A percentile compares a stretch with the other conserved stretches of the same genome.
Conservation (phyloP, 768 basidiomycete genomes). For the Podaxis rugospora region DNA sequence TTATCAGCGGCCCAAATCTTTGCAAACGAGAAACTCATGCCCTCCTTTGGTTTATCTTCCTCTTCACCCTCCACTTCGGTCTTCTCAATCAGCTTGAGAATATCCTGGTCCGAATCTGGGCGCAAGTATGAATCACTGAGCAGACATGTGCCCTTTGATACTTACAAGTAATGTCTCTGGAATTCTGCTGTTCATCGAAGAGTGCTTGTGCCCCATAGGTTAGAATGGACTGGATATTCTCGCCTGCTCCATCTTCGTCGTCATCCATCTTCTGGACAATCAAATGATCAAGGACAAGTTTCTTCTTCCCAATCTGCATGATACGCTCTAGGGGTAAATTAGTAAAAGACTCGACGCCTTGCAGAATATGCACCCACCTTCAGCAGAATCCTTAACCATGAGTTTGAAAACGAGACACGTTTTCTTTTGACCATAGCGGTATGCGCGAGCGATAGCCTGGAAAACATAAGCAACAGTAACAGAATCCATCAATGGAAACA, state of each 20-base stretch:
- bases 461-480: constrained; percentile 2
- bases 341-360: not conserved
- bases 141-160: not conserved
- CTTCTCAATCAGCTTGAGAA: constrained; percentile 83
- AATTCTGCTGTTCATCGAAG: constrained; percentile 51
- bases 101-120: constrained; percentile 73
- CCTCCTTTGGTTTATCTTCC: constrained; percentile 43
- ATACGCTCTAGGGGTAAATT: constrained; percentile 63
- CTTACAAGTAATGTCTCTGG: constrained; percentile 70
- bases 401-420: constrained; percentile 94
- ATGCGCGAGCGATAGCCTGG: constrained; percentile 91
- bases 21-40: constrained; percentile 79
- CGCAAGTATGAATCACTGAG: not conserved
- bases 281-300: constrained; percentile 88
- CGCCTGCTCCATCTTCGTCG: constrained; percentile 63
- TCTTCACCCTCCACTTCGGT: constrained; percentile 71
- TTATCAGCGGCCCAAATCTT: constrained; percentile 89
- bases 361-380: constrained; percentile 44
- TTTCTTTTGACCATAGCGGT: constrained; percentile 94
- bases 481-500: constrained; percentile 16
- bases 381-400: constrained; percentile 92
- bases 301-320: constrained; percentile 91
- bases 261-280: constrained; percentile 97
- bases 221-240: constrained; percentile 85
- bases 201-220: constrained; percentile 85